Evolutionary conservation across 768 basidiomycete species (phyloP).

Genomic region (Collybia nuda): DNA sequence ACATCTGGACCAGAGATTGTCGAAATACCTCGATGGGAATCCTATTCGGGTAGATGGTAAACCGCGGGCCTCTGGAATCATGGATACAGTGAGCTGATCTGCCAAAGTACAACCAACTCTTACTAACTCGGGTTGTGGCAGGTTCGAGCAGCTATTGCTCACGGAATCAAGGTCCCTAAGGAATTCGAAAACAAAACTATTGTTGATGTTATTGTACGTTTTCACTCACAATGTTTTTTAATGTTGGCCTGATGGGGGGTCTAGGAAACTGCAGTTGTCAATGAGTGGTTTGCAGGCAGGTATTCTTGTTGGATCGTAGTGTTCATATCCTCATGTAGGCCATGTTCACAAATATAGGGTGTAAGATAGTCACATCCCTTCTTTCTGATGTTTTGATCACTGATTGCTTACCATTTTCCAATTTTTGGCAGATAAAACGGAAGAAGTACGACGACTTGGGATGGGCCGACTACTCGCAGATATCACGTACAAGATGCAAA

Average conservation of each 20-base stretch:
- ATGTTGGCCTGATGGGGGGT: neutral
- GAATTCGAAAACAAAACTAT: constrained; percentile 69
- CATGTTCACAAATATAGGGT: constrained; percentile 30
- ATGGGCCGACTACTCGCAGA: constrained; percentile 77
- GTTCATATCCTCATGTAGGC: constrained; percentile 7
- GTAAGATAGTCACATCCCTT: constrained; percentile 24
- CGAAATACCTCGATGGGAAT: constrained; percentile 65
- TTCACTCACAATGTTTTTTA: neutral
- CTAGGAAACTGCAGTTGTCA: constrained; percentile 71
- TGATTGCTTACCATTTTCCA: constrained; percentile 1
- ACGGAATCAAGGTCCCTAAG: constrained; percentile 67
- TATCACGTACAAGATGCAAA: constrained; percentile 60
- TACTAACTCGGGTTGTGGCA: constrained; percentile 18
- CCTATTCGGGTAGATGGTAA: constrained; percentile 74
- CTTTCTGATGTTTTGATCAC: constrained; percentile 7
- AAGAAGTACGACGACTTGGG: constrained; percentile 73
- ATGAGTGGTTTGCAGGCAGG: constrained; percentile 76
- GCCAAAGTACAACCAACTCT: no score
- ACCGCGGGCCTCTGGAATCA: constrained; percentile 71
- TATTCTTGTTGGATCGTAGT: neutral
- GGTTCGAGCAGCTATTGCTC: constrained; percentile 69
- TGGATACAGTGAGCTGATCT: constrained; percentile 58
- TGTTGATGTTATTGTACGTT: constrained; percentile 55
- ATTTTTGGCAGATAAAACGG: constrained; percentile 54
- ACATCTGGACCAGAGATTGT: constrained; percentile 62